These are phyloP conservation scores for Boletellus ananiceps DNA, from an alignment of 768 basidiomycete species.

Conservation along the genomic window DNA sequence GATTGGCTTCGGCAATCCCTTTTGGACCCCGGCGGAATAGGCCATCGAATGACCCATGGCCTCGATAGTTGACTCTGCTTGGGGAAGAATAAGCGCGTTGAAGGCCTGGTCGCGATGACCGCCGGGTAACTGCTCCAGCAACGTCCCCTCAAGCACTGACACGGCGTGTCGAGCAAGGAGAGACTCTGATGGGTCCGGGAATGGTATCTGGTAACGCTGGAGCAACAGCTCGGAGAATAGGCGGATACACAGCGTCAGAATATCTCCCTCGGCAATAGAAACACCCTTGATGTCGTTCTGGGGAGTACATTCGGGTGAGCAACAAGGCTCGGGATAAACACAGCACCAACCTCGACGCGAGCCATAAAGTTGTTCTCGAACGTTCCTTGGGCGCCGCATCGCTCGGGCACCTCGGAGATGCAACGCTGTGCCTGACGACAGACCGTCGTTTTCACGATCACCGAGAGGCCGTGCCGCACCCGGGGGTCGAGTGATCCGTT, in stretches of 20 bases:
- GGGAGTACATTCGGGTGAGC: background rate
- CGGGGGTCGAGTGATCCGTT: constrained; percentile 39
- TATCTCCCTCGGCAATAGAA: constrained; percentile 53
- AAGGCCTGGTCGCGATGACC: constrained; percentile 33
- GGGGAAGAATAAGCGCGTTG: constrained; percentile 52
- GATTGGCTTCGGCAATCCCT: constrained; percentile 43
- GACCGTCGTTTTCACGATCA: constrained; percentile 52
- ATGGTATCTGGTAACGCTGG: constrained; percentile 48
- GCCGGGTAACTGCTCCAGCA: constrained; percentile 33
- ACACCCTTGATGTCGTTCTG: constrained; percentile 43
- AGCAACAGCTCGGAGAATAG: constrained; percentile 57
- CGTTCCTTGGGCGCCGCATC: constrained; percentile 63
- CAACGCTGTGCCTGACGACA: constrained; percentile 51
- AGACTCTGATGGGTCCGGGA: constrained; percentile 39
- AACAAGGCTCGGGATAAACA: background rate
- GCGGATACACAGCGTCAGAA: constrained; percentile 50
- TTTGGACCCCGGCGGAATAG: constrained; percentile 47
- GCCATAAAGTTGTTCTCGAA: constrained; percentile 63
- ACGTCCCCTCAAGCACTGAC: constrained; percentile 44
- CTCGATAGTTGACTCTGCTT: constrained; percentile 48
- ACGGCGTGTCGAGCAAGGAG: constrained; percentile 49
- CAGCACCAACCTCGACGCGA: constrained; percentile 43
- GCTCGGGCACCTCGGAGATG: constrained; percentile 51
- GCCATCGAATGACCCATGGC: constrained; percentile 63
- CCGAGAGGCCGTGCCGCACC: constrained; percentile 51